Evolutionary conservation across 2,329 filamentous ascomycete genomes (phyloP).

Genomic region (Neocucurbitaria cava): DNA sequence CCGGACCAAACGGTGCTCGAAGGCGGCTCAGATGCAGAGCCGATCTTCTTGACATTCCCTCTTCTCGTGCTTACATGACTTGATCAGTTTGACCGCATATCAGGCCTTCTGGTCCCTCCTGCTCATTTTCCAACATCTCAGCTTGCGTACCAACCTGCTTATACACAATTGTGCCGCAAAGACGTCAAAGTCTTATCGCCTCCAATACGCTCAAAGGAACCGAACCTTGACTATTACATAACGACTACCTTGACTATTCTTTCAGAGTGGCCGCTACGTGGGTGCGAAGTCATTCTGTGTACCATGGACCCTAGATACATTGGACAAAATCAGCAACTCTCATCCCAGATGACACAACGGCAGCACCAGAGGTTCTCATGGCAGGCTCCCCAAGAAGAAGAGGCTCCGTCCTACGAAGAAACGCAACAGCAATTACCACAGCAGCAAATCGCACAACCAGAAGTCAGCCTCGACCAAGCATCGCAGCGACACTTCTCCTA

Average conservation of each 20-base stretch:
- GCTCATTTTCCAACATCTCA: neutral
- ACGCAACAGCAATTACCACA: constrained; percentile 8
- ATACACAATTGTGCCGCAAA: constrained; percentile 6
- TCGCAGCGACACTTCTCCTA: constrained; percentile 43
- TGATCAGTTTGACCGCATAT: constrained; percentile 34
- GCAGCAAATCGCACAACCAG: constrained; percentile 17
- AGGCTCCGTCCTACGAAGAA: constrained; percentile 19
- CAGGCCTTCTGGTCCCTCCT: constrained; percentile 33
- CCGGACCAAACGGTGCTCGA: constrained; percentile 18
- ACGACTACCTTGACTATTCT: neutral
- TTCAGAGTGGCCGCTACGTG: neutral
- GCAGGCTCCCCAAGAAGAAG: constrained; percentile 37
- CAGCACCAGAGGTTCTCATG: constrained; percentile 44
- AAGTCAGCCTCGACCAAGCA: constrained; percentile 22
- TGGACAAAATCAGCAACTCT: constrained; percentile 22
- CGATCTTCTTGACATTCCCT: constrained; percentile 17
- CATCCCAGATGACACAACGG: constrained; percentile 14
- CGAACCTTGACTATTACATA: neutral
- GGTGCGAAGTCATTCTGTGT: constrained; percentile 2
- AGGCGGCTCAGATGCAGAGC: constrained; percentile 31
- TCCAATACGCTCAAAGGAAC: neutral
- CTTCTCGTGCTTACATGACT: constrained; percentile 34
- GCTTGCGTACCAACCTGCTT: constrained; percentile 3
- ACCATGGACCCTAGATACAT: constrained; percentile 35
- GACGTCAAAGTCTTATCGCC: neutral